Percentiles rank a stretch among this genome's conserved stretches.
Evolutionary conservation across 805 yeast species (phyloP).

Genomic region (Wickerhamiella domercqiae): DNA sequence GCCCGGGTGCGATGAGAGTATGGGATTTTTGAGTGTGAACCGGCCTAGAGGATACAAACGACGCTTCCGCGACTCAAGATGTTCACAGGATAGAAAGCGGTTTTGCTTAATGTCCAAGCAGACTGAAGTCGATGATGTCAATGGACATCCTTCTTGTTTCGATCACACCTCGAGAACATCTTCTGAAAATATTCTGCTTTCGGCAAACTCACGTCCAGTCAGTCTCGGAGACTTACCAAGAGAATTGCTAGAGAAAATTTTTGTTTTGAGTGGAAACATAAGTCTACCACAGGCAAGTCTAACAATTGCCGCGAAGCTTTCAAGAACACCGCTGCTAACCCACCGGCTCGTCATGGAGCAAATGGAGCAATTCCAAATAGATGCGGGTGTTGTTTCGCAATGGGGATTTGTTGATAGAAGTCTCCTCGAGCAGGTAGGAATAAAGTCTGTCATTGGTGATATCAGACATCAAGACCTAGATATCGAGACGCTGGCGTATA

Average conservation of each 20-base stretch:
- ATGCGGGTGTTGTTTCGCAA: constrained; percentile 8
- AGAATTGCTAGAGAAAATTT: constrained; percentile 30
- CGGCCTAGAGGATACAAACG: not conserved
- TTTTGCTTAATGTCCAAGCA: too few species aligned
- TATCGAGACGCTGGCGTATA: constrained; percentile 26
- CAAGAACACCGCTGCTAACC: constrained; percentile 20
- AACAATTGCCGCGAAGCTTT: constrained; percentile 18
- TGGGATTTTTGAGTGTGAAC: constrained; percentile 11
- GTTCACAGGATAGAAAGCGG: too few species aligned
- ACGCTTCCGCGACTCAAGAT: too few species aligned
- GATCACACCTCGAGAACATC: too few species aligned
- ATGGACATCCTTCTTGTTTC: too few species aligned
- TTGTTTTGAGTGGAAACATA: constrained; percentile 27
- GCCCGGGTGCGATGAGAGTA: not conserved
- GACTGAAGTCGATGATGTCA: too few species aligned
- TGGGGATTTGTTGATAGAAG: constrained; percentile 18
- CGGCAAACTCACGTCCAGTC: not conserved
- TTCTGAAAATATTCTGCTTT: not conserved
- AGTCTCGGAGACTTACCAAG: constrained; percentile 27
- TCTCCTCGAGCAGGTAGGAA: constrained; percentile 25
- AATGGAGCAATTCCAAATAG: constrained; percentile 9
- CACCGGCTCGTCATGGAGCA: constrained; percentile 13
- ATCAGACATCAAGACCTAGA: constrained; percentile 67
- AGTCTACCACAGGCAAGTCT: constrained; percentile 26
- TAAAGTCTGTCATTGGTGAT: constrained; percentile 24